A percentile compares a stretch with the other conserved stretches of the same genome.
Conservation (phyloP, 2,329 filamentous ascomycete genomes). For the Penicillium sclerotigenum region DNA sequence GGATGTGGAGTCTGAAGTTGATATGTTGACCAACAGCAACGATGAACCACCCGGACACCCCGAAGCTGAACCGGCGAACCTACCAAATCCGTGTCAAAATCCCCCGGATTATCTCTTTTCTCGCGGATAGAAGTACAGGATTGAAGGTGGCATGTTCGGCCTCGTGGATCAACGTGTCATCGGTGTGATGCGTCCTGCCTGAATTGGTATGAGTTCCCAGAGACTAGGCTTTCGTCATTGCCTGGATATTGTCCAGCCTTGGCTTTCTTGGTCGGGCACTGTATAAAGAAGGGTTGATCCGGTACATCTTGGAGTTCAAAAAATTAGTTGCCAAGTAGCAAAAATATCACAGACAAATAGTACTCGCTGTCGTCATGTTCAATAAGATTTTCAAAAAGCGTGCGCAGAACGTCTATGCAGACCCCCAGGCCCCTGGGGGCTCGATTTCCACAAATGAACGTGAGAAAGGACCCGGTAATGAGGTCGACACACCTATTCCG, state of each 20-base stretch:
- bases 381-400: constrained; percentile 17
- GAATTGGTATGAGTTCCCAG: not conserved
- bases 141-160: too few relatives aligned
- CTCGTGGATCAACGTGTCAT: constrained; percentile 22
- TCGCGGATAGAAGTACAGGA: constrained; percentile 1
- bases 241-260: not conserved
- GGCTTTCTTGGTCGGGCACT: not conserved
- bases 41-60: not conserved
- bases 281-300: constrained; percentile 13
- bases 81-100: constrained; percentile 9
- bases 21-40: constrained; percentile 1
- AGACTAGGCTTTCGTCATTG: constrained; percentile 1
- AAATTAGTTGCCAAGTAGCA: not conserved
- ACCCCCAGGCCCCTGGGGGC: constrained; percentile 11
- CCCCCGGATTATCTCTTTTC: constrained; percentile 16
- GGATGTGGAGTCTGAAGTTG: constrained; percentile 6
- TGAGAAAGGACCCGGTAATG: constrained; percentile 18
- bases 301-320: not conserved
- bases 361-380: constrained; percentile 12
- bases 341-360: not conserved
- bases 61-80: not conserved
- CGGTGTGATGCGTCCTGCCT: constrained; percentile 2
- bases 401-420: constrained; percentile 12
- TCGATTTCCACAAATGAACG: constrained; percentile 19
- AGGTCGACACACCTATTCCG: constrained; percentile 27